Evolutionary conservation across 192 early-diverging fungal genomes (phyloP).

Genomic region (Backusella liffmaniae): DNA sequence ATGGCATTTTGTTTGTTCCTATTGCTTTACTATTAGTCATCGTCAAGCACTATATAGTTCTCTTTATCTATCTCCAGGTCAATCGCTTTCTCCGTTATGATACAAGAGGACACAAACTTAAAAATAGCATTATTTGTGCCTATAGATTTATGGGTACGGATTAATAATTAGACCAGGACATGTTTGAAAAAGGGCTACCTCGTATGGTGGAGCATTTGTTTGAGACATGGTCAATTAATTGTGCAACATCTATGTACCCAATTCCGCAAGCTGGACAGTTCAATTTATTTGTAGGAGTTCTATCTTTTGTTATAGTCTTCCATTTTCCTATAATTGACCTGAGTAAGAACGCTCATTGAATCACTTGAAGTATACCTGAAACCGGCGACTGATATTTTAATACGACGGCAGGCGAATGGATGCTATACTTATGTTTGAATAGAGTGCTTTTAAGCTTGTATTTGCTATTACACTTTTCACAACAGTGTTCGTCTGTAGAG

Average conservation of each 20-base stretch:
- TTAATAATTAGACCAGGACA: background rate
- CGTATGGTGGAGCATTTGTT: background rate
- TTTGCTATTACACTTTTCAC: background rate
- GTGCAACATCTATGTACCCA: background rate
- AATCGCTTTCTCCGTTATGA: background rate
- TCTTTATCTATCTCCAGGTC: background rate
- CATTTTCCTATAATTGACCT: background rate
- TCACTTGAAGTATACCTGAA: background rate
- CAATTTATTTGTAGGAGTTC: background rate
- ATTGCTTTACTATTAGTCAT: background rate
- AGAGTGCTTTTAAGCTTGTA: background rate
- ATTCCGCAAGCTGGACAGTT: background rate
- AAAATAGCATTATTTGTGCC: background rate
- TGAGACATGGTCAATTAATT: background rate
- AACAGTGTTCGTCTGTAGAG: background rate
- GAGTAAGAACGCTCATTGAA: too few species aligned
- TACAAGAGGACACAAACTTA: background rate
- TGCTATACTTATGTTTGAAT: background rate
- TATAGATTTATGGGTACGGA: background rate
- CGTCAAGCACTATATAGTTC: background rate
- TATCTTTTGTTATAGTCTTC: background rate
- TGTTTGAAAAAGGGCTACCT: background rate
- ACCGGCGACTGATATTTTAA: background rate
- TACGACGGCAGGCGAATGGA: background rate
- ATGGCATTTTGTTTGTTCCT: background rate